phyloP scores from a whole-genome alignment of 2,329 filamentous ascomycete species.

The Lasiodiplodia citricola region DNA sequence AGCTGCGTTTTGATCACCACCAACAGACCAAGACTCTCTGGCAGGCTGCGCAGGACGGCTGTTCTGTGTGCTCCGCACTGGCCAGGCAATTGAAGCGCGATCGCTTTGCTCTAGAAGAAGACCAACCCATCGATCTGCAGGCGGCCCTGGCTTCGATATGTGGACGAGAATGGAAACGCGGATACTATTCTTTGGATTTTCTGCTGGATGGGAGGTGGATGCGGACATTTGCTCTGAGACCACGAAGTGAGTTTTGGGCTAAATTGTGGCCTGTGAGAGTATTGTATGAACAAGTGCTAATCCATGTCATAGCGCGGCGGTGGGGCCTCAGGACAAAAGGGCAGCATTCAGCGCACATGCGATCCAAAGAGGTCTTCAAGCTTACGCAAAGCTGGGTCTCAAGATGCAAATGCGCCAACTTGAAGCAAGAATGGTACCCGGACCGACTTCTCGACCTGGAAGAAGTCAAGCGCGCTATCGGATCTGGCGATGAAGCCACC shows the following conservation, averaged over 20 bases:
- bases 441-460: constrained; percentile 2
- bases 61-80: constrained; percentile 28
- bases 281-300: neutral
- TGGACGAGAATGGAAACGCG: neutral
- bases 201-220: neutral
- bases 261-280: neutral
- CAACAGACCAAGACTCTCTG: neutral
- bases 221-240: neutral
- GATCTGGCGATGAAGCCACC: neutral
- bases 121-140: neutral
- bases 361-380: constrained; percentile 21
- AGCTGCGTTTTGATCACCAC: constrained; percentile 29
- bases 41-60: constrained; percentile 22
- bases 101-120: neutral
- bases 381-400: constrained; percentile 29
- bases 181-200: constrained; percentile 26
- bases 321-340: neutral
- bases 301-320: neutral
- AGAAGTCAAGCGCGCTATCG: neutral
- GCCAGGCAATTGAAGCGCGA: constrained; percentile 16
- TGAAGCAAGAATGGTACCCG: neutral
- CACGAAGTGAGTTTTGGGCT: neutral
- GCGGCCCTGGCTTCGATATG: neutral
- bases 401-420: constrained; percentile 27
- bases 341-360: constrained; percentile 1